Evolutionary conservation across 2,329 filamentous ascomycete species (phyloP).

Genomic region (Harringtonia aguacate): DNA sequence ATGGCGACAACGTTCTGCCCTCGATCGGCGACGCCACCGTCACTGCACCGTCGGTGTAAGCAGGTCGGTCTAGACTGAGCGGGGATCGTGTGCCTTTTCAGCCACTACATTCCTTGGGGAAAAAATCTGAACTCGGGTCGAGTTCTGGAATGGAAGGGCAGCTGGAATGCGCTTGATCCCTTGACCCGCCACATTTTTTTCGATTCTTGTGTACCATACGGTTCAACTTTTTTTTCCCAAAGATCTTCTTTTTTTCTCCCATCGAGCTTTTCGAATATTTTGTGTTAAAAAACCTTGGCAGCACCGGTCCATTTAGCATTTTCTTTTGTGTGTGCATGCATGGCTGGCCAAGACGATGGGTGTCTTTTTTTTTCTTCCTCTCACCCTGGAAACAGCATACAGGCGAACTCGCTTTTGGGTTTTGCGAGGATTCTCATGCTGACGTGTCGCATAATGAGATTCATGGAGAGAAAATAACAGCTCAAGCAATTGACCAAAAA

Average conservation of each 20-base stretch:
- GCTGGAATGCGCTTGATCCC: too few species aligned
- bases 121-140: not conserved
- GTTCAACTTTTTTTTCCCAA: not conserved
- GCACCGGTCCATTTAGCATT: too few species aligned
- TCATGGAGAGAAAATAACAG: too few species aligned
- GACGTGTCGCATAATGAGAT: too few species aligned
- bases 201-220: constrained; percentile 3
- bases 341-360: constrained; percentile 6
- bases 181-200: constrained; percentile 1
- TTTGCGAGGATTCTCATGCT: too few species aligned
- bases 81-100: not conserved
- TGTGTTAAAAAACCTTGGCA: too few species aligned
- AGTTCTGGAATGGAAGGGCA: not conserved
- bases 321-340: constrained; percentile 1
- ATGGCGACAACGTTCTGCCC: constrained; percentile 36
- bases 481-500: too few species aligned
- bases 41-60: not conserved
- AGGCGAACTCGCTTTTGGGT: too few species aligned
- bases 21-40: constrained; percentile 25
- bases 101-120: not conserved
- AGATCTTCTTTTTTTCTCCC: constrained; percentile 3
- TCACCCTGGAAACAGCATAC: too few species aligned
- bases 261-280: not conserved
- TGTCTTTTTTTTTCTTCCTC: not conserved
- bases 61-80: too few species aligned